Evolutionary conservation across 192 early-diverging fungal species (phyloP).

Genomic region (Coemansia sp.): DNA sequence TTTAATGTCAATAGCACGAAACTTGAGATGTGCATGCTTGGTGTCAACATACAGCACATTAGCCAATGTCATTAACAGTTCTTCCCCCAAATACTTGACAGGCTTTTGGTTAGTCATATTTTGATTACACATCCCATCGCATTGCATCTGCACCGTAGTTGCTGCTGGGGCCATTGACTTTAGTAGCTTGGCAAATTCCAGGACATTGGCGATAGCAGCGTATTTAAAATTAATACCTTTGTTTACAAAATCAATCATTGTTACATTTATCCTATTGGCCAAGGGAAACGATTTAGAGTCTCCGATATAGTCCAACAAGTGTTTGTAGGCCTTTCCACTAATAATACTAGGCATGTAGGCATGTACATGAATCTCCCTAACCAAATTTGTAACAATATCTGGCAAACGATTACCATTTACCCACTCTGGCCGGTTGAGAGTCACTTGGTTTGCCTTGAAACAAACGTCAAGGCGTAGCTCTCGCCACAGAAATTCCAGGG

Average conservation of each 20-base stretch:
- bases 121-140: background rate
- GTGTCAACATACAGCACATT: background rate
- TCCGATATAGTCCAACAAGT: background rate
- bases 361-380: background rate
- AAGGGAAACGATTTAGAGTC: background rate
- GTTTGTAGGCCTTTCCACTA: background rate
- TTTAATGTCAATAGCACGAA: background rate
- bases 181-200: background rate
- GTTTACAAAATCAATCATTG: background rate
- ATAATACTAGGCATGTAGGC: background rate
- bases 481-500: background rate
- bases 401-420: background rate
- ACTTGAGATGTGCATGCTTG: background rate
- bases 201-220: background rate
- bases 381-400: background rate
- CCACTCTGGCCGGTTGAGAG: background rate
- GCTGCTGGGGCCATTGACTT: slow-evolving; percentile 1
- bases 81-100: background rate
- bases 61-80: background rate
- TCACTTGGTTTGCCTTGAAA: background rate
- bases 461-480: background rate
- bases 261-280: background rate
- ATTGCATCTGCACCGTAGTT: background rate
- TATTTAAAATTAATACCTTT: background rate
- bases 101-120: background rate